phyloP scores from a whole-genome alignment of 2,329 filamentous ascomycete species.

The Geosmithia putterillii region DNA sequence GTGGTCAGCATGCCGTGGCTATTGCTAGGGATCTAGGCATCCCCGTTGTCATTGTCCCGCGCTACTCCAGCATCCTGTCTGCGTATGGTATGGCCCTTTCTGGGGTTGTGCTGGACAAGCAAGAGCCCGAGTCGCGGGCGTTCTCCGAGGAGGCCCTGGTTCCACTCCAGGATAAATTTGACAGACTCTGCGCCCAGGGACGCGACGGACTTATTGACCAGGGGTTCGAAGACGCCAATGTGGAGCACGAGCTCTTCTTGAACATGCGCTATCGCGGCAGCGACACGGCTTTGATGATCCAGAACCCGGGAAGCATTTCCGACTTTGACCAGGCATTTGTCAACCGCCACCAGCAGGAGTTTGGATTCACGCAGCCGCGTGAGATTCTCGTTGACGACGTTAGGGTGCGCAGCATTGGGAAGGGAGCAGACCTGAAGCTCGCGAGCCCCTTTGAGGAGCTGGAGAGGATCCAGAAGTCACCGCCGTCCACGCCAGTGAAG shows the following conservation, averaged over 20 bases:
- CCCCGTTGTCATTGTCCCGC: slow-evolving; percentile 70
- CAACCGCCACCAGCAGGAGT: slow-evolving; percentile 23
- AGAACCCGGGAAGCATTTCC: slow-evolving; percentile 9
- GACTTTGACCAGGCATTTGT: slow-evolving; percentile 19
- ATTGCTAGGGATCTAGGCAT: slow-evolving; percentile 79
- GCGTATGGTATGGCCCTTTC: slow-evolving; percentile 89
- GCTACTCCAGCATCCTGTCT: slow-evolving; percentile 79
- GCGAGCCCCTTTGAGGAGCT: slow-evolving; percentile 11
- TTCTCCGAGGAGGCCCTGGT: slow-evolving; percentile 33
- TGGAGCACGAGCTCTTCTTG: slow-evolving; percentile 27
- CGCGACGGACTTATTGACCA: background rate
- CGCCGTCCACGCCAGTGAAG: slow-evolving; percentile 25
- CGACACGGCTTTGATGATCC: slow-evolving; percentile 25
- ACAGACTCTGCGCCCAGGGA: background rate
- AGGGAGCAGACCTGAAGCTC: slow-evolving; percentile 33
- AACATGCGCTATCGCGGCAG: slow-evolving; percentile 30
- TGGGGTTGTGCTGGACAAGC: slow-evolving; percentile 82
- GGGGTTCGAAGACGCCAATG: slow-evolving; percentile 10
- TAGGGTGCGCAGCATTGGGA: slow-evolving; percentile 24
- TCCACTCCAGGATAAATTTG: background rate
- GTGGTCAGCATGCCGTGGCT: slow-evolving; percentile 67
- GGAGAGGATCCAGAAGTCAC: background rate
- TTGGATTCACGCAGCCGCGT: slow-evolving; percentile 29
- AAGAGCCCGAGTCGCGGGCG: slow-evolving; percentile 58
- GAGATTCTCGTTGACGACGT: slow-evolving; percentile 28